These are phyloP conservation scores for Tuctoria greenei DNA, from an alignment of 176 grass and related monocot genomes.

Conservation along the genomic window DNA sequence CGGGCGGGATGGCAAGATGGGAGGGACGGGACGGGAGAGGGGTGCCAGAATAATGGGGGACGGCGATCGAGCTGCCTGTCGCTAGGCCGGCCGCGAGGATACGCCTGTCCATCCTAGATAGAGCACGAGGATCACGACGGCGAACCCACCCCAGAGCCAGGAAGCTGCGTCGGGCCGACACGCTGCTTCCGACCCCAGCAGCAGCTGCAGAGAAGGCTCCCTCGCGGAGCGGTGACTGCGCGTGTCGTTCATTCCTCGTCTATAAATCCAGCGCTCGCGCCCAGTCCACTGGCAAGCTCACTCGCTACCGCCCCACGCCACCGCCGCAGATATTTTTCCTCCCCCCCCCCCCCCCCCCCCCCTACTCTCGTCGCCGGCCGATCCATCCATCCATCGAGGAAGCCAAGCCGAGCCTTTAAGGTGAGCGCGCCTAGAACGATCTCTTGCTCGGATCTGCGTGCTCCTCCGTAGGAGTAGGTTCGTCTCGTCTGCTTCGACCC, in stretches of 20 bases:
- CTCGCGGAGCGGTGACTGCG: background rate
- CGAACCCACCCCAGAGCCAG: no score
- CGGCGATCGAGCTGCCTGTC: no score
- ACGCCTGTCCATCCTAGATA: background rate
- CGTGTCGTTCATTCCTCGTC: background rate
- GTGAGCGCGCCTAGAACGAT: background rate
- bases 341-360: background rate
- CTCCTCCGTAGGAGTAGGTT: background rate
- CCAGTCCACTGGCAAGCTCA: constrained; percentile 14
- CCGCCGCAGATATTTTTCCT: background rate
- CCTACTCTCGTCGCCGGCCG: background rate
- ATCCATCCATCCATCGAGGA: background rate
- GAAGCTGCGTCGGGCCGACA: no score
- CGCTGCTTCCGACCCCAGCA: background rate
- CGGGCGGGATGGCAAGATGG: no score
- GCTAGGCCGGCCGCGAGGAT: no score
- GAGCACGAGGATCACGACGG: no score
- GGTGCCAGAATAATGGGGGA: no score
- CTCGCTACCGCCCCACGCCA: background rate
- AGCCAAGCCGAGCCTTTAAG: background rate
- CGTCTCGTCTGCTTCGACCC: background rate
- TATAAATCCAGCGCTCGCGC: background rate
- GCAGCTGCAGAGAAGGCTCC: constrained; percentile 4
- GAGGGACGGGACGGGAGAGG: no score
- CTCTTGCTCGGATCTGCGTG: background rate